These are phyloP conservation scores for Malassezia nana DNA, from an alignment of 1,284 basidiomycete species.

Conservation along the genomic window DNA sequence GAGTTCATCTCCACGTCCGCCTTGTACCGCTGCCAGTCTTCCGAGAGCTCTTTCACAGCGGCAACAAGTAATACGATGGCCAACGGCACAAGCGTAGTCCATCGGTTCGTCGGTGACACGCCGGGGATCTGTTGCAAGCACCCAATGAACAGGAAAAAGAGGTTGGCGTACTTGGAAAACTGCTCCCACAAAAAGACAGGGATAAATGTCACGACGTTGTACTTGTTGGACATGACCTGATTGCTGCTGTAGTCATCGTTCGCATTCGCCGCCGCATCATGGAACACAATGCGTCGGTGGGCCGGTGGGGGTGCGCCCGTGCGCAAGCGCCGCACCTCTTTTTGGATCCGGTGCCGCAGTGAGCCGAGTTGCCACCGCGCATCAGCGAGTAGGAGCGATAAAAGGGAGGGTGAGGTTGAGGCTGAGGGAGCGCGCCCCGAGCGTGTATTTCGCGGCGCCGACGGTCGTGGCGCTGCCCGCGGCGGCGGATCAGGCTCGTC, in stretches of 20 bases:
- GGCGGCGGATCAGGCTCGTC: conserved; percentile 24
- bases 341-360: conserved; percentile 22
- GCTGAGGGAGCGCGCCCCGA: conserved; percentile 2
- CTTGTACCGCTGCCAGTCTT: conserved; percentile 93
- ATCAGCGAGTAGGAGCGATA: conserved; percentile 11
- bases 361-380: conserved; percentile 9
- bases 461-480: background rate
- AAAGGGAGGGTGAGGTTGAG: conserved; percentile 1
- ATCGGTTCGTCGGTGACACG: conserved; percentile 90
- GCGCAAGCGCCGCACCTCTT: conserved; percentile 25
- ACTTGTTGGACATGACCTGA: conserved; percentile 88
- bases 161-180: conserved; percentile 96
- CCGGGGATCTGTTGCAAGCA: conserved; percentile 96
- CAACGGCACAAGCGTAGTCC: conserved; percentile 89
- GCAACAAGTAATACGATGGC: conserved; percentile 80
- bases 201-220: conserved; percentile 75
- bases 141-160: conserved; percentile 98
- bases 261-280: conserved; percentile 38
- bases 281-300: conserved; percentile 37
- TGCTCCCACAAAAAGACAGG: conserved; percentile 88
- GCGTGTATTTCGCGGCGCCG: conserved; percentile 5
- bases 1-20: conserved; percentile 87
- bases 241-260: conserved; percentile 53
- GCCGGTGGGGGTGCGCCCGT: conserved; percentile 24
- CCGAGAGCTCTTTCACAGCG: conserved; percentile 92